These are phyloP conservation scores for Tylopilus sp. DNA, from an alignment of 1,284 basidiomycete species.

Conservation along the genomic window DNA sequence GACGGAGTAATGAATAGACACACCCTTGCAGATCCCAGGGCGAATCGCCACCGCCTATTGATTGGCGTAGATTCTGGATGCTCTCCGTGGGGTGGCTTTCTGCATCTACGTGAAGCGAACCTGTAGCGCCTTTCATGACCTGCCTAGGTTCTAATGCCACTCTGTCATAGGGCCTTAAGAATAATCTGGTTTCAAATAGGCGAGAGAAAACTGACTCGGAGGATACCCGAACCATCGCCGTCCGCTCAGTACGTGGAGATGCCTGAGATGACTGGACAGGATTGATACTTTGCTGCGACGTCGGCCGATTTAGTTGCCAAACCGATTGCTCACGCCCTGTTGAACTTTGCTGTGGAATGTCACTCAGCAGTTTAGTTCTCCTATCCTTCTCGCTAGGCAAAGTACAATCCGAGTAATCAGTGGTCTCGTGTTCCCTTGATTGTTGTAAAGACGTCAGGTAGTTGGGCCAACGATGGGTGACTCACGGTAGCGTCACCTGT, in stretches of 20 bases:
- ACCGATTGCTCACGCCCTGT: background rate
- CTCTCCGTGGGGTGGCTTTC: background rate
- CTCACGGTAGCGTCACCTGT: conserved; percentile 8
- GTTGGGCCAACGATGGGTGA: background rate
- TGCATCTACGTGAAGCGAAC: background rate
- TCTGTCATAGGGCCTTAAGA: background rate
- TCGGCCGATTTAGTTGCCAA: background rate
- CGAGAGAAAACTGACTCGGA: background rate
- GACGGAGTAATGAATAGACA: background rate
- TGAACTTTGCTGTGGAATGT: background rate
- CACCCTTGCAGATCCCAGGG: background rate
- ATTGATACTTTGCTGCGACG: background rate
- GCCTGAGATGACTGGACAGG: background rate
- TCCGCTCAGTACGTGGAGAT: background rate
- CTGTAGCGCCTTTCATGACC: background rate
- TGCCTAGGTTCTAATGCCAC: background rate
- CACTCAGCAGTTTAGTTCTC: background rate
- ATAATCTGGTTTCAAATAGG: background rate
- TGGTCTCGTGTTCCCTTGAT: conserved; percentile 4
- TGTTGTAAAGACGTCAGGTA: background rate
- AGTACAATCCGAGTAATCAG: background rate
- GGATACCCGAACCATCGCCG: background rate
- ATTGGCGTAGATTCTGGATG: background rate
- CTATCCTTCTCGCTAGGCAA: background rate
- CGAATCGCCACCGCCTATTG: background rate